phyloP scores from a whole-genome alignment of 1,284 basidiomycete species.

The Schizophyllum amplum region DNA sequence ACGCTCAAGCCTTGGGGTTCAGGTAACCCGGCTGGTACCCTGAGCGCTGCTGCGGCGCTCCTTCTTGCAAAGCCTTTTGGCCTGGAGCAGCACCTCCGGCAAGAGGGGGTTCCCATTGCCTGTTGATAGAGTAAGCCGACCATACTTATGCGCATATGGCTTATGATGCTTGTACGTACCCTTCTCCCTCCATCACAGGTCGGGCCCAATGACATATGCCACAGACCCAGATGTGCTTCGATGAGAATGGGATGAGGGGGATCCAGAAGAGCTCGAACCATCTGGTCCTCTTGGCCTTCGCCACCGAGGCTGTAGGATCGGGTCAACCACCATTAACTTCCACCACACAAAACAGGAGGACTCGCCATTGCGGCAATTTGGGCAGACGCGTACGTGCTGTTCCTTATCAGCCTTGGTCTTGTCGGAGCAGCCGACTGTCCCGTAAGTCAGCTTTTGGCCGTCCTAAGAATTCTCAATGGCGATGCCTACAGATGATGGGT shows the following conservation, averaged over 20 bases:
- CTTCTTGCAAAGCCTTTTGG: background rate
- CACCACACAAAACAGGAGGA: background rate
- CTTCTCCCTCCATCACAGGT: slow-evolving; percentile 18
- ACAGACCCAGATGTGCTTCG: slow-evolving; percentile 34
- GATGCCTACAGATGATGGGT: slow-evolving; percentile 10
- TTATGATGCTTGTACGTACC: slow-evolving; percentile 6
- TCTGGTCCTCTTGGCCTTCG: slow-evolving; percentile 30
- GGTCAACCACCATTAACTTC: background rate
- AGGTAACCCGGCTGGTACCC: slow-evolving; percentile 10
- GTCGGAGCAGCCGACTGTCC: slow-evolving; percentile 35
- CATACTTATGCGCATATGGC: background rate
- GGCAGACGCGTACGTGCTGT: slow-evolving; percentile 29
- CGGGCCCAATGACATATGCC: slow-evolving; percentile 32
- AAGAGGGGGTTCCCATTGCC: slow-evolving; percentile 9
- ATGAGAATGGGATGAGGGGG: slow-evolving; percentile 34
- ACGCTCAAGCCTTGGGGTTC: slow-evolving; percentile 3
- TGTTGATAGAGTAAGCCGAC: background rate
- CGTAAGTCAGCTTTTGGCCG: slow-evolving; percentile 1
- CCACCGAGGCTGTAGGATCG: slow-evolving; percentile 25
- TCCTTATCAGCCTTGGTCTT: slow-evolving; percentile 31
- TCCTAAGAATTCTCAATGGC: slow-evolving; percentile 1
- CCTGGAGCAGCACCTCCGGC: slow-evolving; percentile 1
- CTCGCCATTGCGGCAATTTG: slow-evolving; percentile 36
- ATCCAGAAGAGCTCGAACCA: slow-evolving; percentile 43
- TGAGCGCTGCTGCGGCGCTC: background rate